A percentile compares a stretch with the other conserved stretches of the same genome.
Evolutionary conservation across 108 stramenopile species (phyloP).

Genomic region (Mediolabrus comicus): DNA sequence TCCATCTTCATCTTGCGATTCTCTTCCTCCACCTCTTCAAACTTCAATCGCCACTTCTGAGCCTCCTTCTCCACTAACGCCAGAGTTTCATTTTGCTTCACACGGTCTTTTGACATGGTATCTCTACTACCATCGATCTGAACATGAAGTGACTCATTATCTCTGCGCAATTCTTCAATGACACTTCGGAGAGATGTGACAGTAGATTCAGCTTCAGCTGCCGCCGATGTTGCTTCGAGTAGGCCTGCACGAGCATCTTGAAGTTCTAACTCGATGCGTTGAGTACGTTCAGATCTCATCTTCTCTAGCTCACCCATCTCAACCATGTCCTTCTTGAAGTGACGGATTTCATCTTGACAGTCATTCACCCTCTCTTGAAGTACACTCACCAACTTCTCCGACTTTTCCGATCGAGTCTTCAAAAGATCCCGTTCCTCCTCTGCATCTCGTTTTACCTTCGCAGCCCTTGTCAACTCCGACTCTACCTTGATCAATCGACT

Average conservation of each 20-base stretch:
- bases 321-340: conserved; percentile 30
- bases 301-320: conserved; percentile 58
- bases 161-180: conserved; percentile 50
- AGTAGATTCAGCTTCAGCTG: conserved; percentile 59
- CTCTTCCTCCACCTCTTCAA: conserved; percentile 51
- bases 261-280: conserved; percentile 50
- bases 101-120: conserved; percentile 30
- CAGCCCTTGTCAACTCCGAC: conserved; percentile 46
- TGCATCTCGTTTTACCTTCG: conserved; percentile 29
- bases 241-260: conserved; percentile 45
- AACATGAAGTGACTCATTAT: conserved; percentile 60
- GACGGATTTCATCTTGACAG: conserved; percentile 34
- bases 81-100: conserved; percentile 48
- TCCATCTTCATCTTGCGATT: conserved; percentile 47
- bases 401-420: conserved; percentile 11
- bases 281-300: conserved; percentile 42
- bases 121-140: conserved; percentile 36
- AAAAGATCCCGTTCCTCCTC: conserved; percentile 43
- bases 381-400: conserved; percentile 25
- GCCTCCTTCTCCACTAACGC: conserved; percentile 48
- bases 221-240: conserved; percentile 50
- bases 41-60: conserved; percentile 56
- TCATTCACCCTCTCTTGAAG: conserved; percentile 39
- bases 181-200: conserved; percentile 49
- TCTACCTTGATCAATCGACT: conserved; percentile 51